Percentiles rank a stretch among this genome's conserved stretches.
These are phyloP conservation scores for Solanum ossicruentum DNA, from an alignment of 257 asterid genomes.

Conservation along the genomic window DNA sequence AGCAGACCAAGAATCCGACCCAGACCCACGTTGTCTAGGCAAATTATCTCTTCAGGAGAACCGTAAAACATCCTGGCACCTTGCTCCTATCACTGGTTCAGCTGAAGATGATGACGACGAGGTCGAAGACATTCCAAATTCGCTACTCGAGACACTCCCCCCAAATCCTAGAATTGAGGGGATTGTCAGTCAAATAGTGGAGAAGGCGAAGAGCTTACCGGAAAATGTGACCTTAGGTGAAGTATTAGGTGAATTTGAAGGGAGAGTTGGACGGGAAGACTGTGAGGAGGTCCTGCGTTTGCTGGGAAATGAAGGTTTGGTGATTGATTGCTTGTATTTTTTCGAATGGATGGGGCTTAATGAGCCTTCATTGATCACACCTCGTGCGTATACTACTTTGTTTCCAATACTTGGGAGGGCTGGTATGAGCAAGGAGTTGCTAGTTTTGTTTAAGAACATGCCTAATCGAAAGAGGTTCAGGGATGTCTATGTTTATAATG, in stretches of 20 bases:
- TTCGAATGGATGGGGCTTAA: constrained; percentile 90
- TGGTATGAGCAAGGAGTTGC: constrained; percentile 51
- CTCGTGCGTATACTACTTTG: constrained; percentile 55
- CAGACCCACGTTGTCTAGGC: constrained; percentile 58
- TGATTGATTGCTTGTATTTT: constrained; percentile 54
- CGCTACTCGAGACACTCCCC: background rate
- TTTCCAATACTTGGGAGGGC: constrained; percentile 63
- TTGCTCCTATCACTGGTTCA: constrained; percentile 21
- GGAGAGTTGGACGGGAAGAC: constrained; percentile 45
- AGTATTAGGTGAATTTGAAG: constrained; percentile 44
- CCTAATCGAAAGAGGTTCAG: constrained; percentile 36
- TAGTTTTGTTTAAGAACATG: constrained; percentile 55
- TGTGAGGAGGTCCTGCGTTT: constrained; percentile 54
- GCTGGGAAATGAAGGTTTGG: constrained; percentile 49
- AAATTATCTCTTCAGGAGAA: constrained; percentile 43
- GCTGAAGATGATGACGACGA: background rate
- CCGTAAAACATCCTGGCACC: constrained; percentile 71
- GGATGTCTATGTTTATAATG: constrained; percentile 71
- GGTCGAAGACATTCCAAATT: background rate
- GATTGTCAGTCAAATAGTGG: constrained; percentile 40
- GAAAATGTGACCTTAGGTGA: constrained; percentile 66
- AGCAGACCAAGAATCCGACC: constrained; percentile 12
- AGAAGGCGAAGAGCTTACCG: constrained; percentile 38
- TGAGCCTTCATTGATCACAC: constrained; percentile 63
- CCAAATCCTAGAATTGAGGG: constrained; percentile 22